These are phyloP conservation scores for Juncus effusus DNA, from an alignment of 176 grass and related monocot genomes.

Conservation along the genomic window DNA sequence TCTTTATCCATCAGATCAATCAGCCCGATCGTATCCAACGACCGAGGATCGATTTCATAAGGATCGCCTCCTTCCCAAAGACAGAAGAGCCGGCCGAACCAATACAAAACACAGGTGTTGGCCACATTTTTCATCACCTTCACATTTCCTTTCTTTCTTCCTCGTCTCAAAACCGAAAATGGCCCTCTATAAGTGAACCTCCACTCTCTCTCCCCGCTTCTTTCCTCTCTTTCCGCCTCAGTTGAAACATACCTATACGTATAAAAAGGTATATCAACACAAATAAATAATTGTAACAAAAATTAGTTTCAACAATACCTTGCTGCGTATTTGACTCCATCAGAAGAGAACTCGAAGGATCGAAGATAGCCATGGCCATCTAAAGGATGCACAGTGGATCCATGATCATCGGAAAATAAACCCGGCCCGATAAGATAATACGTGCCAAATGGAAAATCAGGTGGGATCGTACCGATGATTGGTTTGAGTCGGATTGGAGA, in stretches of 20 bases:
- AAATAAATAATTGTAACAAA: not conserved
- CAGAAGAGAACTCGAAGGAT: slow-evolving; percentile 54
- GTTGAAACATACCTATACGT: slow-evolving; percentile 65
- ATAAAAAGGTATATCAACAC: not conserved
- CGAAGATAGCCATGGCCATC: slow-evolving; percentile 98
- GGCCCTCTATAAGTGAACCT: slow-evolving; percentile 89
- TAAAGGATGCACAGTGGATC: slow-evolving; percentile 93
- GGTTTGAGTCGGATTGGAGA: slow-evolving; percentile 48
- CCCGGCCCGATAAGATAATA: slow-evolving; percentile 90
- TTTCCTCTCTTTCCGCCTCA: slow-evolving; percentile 73
- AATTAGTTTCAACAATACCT: slow-evolving; percentile 23
- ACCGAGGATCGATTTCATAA: slow-evolving; percentile 62
- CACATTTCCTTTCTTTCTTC: slow-evolving; percentile 63
- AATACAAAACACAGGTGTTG: slow-evolving; percentile 79
- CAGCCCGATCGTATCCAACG: slow-evolving; percentile 60
- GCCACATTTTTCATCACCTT: slow-evolving; percentile 99
- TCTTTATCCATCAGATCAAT: slow-evolving; percentile 41
- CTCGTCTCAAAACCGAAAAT: slow-evolving; percentile 79
- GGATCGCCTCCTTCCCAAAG: slow-evolving; percentile 92
- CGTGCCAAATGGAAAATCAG: slow-evolving; percentile 61
- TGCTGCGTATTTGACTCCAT: slow-evolving; percentile 49
- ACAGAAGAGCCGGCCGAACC: slow-evolving; percentile 71
- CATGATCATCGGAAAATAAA: slow-evolving; percentile 84
- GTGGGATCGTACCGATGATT: slow-evolving; percentile 56
- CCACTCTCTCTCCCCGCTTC: slow-evolving; percentile 39